Evolutionary conservation across 202 grass and related monocot genomes (phyloP).

Genomic region (Panicum hallii): DNA sequence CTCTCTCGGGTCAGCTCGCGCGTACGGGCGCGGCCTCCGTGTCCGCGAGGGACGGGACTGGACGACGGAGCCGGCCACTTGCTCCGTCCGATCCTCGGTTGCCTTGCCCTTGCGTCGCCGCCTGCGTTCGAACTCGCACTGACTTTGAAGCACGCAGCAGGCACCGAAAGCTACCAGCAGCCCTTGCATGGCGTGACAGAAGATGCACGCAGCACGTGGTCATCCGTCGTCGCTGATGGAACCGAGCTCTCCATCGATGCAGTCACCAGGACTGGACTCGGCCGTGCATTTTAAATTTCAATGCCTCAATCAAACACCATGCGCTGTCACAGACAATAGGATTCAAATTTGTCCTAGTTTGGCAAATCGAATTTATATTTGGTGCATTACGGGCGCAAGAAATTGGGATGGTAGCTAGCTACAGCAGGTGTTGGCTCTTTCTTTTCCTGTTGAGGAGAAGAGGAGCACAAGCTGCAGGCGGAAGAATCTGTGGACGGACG

Average conservation of each 20-base stretch:
- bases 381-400: no score
- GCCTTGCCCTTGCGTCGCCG: not conserved
- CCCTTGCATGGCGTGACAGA: not conserved
- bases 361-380: no score
- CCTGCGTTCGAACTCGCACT: slow-evolving; percentile 25
- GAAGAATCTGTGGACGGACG: slow-evolving; percentile 34
- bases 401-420: no score
- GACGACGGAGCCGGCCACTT: slow-evolving; percentile 9
- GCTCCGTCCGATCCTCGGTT: not conserved
- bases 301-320: no score
- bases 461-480: not conserved
- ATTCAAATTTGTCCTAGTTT: no score
- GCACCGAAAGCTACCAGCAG: not conserved
- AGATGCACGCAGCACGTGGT: slow-evolving; percentile 17
- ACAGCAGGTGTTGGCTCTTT: not conserved
- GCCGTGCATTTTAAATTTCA: no score
- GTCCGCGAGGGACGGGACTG: slow-evolving; percentile 1
- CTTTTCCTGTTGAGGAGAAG: not conserved
- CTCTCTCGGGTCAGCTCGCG: not conserved
- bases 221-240: not conserved
- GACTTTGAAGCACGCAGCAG: slow-evolving; percentile 29
- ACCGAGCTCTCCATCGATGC: not conserved
- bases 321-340: no score
- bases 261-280: no score
- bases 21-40: not conserved